phyloP scores from a whole-genome alignment of 1,139 yeast genomes.

The Torulaspora pretoriensis region DNA sequence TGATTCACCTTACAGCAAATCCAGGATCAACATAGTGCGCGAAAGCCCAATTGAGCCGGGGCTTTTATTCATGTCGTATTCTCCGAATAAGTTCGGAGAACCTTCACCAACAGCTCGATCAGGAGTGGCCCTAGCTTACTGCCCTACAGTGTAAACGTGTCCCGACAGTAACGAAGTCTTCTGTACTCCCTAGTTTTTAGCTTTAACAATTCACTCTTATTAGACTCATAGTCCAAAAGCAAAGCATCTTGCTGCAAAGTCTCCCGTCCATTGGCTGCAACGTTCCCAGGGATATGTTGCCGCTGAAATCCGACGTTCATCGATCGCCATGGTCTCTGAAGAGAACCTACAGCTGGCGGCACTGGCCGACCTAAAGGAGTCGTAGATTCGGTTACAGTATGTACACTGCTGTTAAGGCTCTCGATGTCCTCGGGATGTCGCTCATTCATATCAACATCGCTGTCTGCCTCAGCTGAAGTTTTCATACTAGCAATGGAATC shows the following conservation, averaged over 20 bases:
- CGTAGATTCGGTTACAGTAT: constrained; percentile 16
- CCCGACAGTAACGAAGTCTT: constrained; percentile 25
- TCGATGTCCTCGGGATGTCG: constrained; percentile 19
- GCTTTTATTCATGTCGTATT: constrained; percentile 18
- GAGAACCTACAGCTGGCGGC: constrained; percentile 3
- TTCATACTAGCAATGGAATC: constrained; percentile 18
- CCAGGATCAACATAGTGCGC: constrained; percentile 22
- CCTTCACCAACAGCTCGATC: constrained; percentile 5
- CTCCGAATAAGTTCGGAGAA: constrained; percentile 20
- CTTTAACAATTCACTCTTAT: constrained; percentile 19
- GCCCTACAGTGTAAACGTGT: constrained; percentile 26
- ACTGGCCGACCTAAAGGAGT: constrained; percentile 6
- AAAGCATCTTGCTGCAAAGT: constrained; percentile 18
- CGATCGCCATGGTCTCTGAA: constrained; percentile 9
- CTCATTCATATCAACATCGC: constrained; percentile 32
- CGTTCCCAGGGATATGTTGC: constrained; percentile 5
- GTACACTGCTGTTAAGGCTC: constrained; percentile 27
- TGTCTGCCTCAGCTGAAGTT: constrained; percentile 21
- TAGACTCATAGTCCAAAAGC: constrained; percentile 17
- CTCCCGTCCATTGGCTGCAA: constrained; percentile 10
- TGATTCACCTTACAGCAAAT: constrained; percentile 1
- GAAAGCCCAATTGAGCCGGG: constrained; percentile 20
- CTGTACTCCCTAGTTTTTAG: constrained; percentile 28
- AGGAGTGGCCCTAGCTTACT: constrained; percentile 8
- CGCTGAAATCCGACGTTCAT: constrained; percentile 6